Evolutionary conservation across 2,329 filamentous ascomycete species (phyloP), one percentile per base, ranked within the genome.

Genomic region (Curvularia hawaiiensis): DNA sequence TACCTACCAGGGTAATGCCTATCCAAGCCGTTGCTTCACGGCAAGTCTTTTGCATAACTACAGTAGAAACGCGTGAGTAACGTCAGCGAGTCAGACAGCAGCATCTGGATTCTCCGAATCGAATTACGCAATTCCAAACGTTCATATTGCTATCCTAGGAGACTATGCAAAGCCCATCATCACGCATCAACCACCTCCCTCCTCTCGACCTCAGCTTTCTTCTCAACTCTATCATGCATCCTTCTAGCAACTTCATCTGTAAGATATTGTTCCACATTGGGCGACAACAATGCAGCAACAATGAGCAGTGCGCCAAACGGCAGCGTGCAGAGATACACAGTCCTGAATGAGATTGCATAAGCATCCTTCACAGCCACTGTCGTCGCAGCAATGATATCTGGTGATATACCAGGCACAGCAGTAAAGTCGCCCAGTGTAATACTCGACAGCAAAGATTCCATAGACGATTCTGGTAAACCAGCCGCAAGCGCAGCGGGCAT

Each of bases 191-290:
- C 50, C 20, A 61, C 30, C 51, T 68, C 68, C 52, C 66, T 68
- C 52, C 38, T 46, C 39, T 54, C 56, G 16, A 39, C 50, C 18
- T 46, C 24, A 4, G 48, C 58, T 9, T 35, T 50, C 52, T 61
- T 66, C 44, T 66, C 62, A 41, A 54, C 39, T 31, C 49, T 58
- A 3, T 52, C 62, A 63, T 79, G 77, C 49, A 82, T 69, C 60
- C 75, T 78, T 68, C 79, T 79, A 12, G 79, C 78, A 14, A 81
- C 79, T 50, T 80, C 76, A 50, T 75, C 68, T 1, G 75, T 80
- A 35, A 81, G 66, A 61, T 75, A 80, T 26, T 76, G 71, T 60
- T 81, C 77, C 18, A 80, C 75, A 59, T 82, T 76, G 18, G 79
- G 79, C 41, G 74, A 70, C 5, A 81, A 60, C 16, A 75, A 60